phyloP scores from a whole-genome alignment of 768 basidiomycete genomes.

The Leccinum variicolor region DNA sequence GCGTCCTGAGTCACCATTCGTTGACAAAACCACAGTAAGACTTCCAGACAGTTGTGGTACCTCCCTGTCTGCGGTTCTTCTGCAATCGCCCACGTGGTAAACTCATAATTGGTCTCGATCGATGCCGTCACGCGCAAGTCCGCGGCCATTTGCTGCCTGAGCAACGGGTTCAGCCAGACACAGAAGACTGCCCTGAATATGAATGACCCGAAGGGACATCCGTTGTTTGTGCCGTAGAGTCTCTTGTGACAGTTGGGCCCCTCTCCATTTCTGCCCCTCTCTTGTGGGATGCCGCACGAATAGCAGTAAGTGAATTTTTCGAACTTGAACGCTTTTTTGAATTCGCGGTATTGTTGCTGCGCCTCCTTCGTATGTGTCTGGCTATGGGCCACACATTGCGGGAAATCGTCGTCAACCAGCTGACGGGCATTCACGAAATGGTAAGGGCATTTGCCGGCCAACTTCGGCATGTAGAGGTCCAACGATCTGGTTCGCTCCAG shows the following conservation, averaged over 20 bases:
- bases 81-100: neutral
- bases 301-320: neutral
- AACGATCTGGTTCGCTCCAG: neutral
- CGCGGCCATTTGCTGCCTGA: neutral
- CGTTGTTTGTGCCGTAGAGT: rapidly evolving
- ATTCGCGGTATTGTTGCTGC: neutral
- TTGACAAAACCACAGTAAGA: constrained; percentile 6
- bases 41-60: constrained; percentile 8
- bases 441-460: constrained; percentile 6
- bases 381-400: neutral
- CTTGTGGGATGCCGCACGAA: neutral
- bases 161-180: neutral
- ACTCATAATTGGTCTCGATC: neutral
- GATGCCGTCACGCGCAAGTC: neutral
- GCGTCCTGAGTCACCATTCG: neutral
- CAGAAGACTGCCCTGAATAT: neutral
- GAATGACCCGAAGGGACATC: neutral
- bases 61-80: neutral
- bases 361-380: neutral
- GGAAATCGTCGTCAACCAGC: neutral
- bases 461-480: constrained; percentile 2
- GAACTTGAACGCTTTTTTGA: neutral
- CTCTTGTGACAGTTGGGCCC: neutral
- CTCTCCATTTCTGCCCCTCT: neutral
- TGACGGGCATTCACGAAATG: constrained; percentile 1